Conservation (phyloP, 139 green algal genomes). For the Auxenochlorella pyrenoidosa region DNA sequence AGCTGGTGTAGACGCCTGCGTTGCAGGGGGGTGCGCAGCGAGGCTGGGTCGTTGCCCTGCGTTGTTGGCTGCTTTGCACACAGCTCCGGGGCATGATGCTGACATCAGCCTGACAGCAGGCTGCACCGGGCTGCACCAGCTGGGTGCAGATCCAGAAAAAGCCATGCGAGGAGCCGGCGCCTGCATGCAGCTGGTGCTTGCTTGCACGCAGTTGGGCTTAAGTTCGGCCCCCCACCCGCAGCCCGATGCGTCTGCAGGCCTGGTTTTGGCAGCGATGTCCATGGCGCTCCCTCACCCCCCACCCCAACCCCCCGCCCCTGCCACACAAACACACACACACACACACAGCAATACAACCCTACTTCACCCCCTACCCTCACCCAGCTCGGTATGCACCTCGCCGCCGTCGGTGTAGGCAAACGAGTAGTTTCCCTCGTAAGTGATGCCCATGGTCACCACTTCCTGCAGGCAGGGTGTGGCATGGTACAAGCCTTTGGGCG, state of each 20-base stretch:
- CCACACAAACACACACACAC: neutral
- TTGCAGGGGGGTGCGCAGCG: neutral
- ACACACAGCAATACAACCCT: too few relatives aligned
- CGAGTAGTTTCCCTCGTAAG: neutral
- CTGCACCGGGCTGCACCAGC: neutral
- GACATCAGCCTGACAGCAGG: too few relatives aligned
- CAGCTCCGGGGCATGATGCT: too few relatives aligned
- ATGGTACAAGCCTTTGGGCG: too few relatives aligned
- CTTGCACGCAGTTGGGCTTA: neutral
- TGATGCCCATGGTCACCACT: neutral
- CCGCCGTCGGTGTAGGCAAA: neutral
- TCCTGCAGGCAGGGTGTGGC: neutral
- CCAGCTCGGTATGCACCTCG: neutral
- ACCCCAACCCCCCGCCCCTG: neutral
- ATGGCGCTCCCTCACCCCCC: neutral
- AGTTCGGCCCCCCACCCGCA: too few relatives aligned
- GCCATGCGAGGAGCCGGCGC: too few relatives aligned
- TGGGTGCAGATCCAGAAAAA: too few relatives aligned
- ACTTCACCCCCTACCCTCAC: neutral
- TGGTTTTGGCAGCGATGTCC: neutral
- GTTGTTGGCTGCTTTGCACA: neutral
- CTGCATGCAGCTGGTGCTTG: neutral
- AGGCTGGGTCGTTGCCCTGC: too few relatives aligned
- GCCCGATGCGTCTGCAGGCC: too few relatives aligned
- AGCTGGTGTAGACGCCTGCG: conserved; percentile 4